Evolutionary conservation across 352 stramenopile genomes (phyloP), one percentile per base, ranked within the genome.

Genomic region (Globisporangium sylvaticum): DNA sequence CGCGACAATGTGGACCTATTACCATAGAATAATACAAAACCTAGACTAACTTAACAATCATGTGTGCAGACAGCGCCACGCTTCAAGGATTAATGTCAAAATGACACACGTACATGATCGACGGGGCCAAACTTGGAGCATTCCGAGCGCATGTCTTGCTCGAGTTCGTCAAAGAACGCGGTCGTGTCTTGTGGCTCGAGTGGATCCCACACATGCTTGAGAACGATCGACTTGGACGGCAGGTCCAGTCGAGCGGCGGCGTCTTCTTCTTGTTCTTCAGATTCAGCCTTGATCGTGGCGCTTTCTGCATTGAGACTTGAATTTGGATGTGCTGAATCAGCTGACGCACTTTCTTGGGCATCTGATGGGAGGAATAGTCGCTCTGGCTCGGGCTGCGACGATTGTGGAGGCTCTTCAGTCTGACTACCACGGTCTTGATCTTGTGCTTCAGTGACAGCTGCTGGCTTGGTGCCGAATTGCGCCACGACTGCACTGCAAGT

Each of bases 141-240:
- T 58, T 94, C 88, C 18, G 69, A 61, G 1, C 78, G 75, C 76
- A 95, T 91, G 56, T 95, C 88, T 9, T 91, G 72, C 66, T 95
- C 83, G n/a, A 95, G 66, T 12, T 94, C 86, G 22, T 77, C 68
- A 29, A 95, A 88, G 46, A 90, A 91, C 7, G 66, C 27, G n/a
- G 77, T 75, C 18, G 77, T 71, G 48, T 82, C 64, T n/a, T 77
- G 76, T 12, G 73, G 63, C 9, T 67, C 80, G 9, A 91, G 69
- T 18, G 78, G 80, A n/a, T 92, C 76, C 80, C 85, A 89, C 34
- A 84, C 70, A 48, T 87, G 69, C 14, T 84, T 68, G 6, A 94
- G 58, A n/a, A 91, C 73, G 20, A 94, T 74, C 1, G 83, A 83
- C 24, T 79, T 71, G 31, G 83, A 92, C 15, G 84, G 84, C n/a